Conservation (phyloP, 2,329 filamentous ascomycete species). For the Paraphoma chrysanthemicola region DNA sequence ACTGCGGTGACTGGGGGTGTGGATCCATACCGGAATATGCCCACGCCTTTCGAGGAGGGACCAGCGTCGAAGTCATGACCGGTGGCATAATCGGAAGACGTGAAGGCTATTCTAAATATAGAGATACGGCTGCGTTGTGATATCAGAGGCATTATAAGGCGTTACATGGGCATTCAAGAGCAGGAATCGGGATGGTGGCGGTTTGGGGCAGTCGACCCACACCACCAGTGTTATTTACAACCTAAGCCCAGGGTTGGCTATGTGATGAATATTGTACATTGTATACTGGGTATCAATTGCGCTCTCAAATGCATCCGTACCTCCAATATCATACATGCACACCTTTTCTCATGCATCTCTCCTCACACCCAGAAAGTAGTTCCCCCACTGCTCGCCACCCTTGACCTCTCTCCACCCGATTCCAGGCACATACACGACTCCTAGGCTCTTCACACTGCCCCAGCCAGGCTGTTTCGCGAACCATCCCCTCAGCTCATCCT, state of each 20-base stretch:
- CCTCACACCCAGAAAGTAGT: slow-evolving; percentile 93
- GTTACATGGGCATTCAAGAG: background rate
- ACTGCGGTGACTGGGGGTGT: background rate
- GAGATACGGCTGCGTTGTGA: too few species aligned
- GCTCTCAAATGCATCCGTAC: background rate
- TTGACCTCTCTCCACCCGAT: slow-evolving; percentile 85
- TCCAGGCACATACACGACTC: slow-evolving; percentile 88
- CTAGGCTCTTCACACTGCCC: slow-evolving; percentile 67
- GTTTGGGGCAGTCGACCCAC: too few species aligned
- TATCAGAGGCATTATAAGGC: slow-evolving; percentile 2
- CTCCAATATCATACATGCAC: background rate
- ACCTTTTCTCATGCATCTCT: slow-evolving; percentile 43
- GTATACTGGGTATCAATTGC: slow-evolving; percentile 32
- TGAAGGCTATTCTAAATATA: too few species aligned
- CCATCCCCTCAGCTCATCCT: slow-evolving; percentile 70
- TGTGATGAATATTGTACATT: slow-evolving; percentile 19
- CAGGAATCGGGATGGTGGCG: too few species aligned
- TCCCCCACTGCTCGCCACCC: slow-evolving; percentile 85
- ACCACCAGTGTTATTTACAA: too few species aligned
- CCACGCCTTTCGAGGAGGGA: slow-evolving; percentile 34
- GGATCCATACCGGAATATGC: slow-evolving; percentile 22
- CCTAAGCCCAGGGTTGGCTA: too few species aligned
- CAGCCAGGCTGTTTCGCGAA: slow-evolving; percentile 51
- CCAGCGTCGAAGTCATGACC: slow-evolving; percentile 17
- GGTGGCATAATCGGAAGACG: background rate